These are phyloP conservation scores for Psilocybe subaeruginosa DNA, from an alignment of 768 basidiomycete species.

Conservation along the genomic window DNA sequence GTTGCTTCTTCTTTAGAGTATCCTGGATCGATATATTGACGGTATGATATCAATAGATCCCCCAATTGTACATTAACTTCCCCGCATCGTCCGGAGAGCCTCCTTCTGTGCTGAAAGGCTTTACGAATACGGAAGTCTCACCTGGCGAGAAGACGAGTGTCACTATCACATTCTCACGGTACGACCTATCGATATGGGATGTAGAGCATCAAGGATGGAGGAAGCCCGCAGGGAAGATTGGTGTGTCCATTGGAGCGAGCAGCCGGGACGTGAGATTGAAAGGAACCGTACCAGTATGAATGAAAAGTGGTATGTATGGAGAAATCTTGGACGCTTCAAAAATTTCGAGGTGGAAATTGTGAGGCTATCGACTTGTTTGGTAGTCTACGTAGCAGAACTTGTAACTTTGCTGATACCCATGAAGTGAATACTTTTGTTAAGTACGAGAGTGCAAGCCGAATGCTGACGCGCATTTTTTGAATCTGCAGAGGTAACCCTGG, in stretches of 20 bases:
- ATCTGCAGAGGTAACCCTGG: too few relatives aligned
- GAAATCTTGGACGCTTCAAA: background rate
- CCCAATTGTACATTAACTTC: slow-evolving; percentile 78
- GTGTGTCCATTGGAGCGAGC: slow-evolving; percentile 68
- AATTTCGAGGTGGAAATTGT: background rate
- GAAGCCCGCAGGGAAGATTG: slow-evolving; percentile 64
- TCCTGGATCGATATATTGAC: background rate
- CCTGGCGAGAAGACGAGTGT: slow-evolving; percentile 51
- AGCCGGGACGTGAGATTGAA: slow-evolving; percentile 62
- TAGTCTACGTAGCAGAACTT: background rate
- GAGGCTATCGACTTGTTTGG: too few relatives aligned
- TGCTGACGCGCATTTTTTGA: too few relatives aligned
- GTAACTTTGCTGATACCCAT: background rate
- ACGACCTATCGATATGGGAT: slow-evolving; percentile 81
- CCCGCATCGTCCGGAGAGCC: slow-evolving; percentile 67
- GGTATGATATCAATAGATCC: slow-evolving; percentile 42
- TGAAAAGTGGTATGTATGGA: background rate
- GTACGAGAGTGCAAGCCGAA: too few relatives aligned
- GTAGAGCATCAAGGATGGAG: slow-evolving; percentile 73
- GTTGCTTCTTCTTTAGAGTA: slow-evolving; percentile 13
- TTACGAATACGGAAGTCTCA: slow-evolving; percentile 56
- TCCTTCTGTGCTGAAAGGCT: slow-evolving; percentile 72
- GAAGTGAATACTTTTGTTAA: background rate
- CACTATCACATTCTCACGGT: slow-evolving; percentile 62
- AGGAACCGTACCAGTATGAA: slow-evolving; percentile 37